Conservation (phyloP, 176 grass and related monocot genomes). For the Calamus simplicifolius region DNA sequence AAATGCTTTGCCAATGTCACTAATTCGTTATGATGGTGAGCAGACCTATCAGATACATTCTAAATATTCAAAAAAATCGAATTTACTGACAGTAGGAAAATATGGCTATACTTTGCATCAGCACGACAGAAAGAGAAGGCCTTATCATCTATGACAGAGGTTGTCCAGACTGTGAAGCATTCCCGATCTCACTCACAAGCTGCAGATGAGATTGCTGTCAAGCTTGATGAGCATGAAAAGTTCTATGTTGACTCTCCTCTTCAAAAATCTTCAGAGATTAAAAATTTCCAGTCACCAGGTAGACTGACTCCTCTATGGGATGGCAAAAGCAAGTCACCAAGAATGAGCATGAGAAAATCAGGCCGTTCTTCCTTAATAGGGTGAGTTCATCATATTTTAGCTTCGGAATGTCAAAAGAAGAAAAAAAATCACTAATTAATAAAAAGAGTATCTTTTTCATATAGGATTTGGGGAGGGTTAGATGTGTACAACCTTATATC, state of each 20-base stretch:
- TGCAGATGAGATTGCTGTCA: conserved; percentile 19
- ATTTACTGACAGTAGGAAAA: background rate
- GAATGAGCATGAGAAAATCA: conserved; percentile 31
- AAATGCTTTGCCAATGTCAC: conserved; percentile 89
- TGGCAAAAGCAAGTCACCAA: conserved; percentile 40
- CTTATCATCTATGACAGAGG: conserved; percentile 80
- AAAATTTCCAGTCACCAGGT: conserved; percentile 45
- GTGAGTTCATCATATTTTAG: conserved; percentile 21
- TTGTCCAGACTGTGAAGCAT: conserved; percentile 82
- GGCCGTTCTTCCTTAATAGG: conserved; percentile 62
- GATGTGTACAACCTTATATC: no score
- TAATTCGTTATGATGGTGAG: conserved; percentile 92
- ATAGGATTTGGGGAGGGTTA: no score
- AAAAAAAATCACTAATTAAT: no score
- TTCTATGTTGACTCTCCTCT: conserved; percentile 25
- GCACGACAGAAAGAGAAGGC: conserved; percentile 91
- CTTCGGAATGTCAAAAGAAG: no score
- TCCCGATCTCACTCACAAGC: conserved; percentile 34
- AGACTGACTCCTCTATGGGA: conserved; percentile 32
- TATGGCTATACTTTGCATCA: conserved; percentile 10
- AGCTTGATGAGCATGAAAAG: conserved; percentile 33
- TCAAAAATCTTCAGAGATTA: conserved; percentile 7
- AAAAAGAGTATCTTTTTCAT: no score
- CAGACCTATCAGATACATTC: background rate
- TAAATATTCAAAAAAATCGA: background rate